A percentile compares a stretch with the other conserved stretches of the same genome.
These are phyloP conservation scores for Quercus berberidifolia DNA, from an alignment of 306 rosid species.

Conservation along the genomic window DNA sequence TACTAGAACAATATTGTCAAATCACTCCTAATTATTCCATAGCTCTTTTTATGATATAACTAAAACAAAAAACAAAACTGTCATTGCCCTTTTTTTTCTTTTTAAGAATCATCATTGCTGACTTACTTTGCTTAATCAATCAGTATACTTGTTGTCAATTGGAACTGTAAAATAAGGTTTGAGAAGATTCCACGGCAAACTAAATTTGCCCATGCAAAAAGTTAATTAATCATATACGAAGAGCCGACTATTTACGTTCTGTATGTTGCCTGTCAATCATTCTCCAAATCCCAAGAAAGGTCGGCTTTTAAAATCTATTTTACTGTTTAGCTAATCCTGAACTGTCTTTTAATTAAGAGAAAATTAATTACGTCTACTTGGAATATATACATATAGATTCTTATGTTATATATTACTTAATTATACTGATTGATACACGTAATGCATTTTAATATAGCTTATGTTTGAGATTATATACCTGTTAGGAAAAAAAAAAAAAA, in stretches of 20 bases:
- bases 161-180: background rate
- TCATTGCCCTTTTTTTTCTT: background rate
- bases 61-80: background rate
- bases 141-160: slow-evolving; percentile 4
- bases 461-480: slow-evolving; percentile 34
- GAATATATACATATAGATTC: slow-evolving; percentile 15
- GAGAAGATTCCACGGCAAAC: slow-evolving; percentile 13
- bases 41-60: background rate
- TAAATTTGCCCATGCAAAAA: background rate
- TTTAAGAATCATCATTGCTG: background rate
- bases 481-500: background rate
- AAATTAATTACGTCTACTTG: slow-evolving; percentile 15
- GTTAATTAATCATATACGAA: slow-evolving; percentile 8
- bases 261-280: slow-evolving; percentile 56
- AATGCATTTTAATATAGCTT: slow-evolving; percentile 17
- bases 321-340: slow-evolving; percentile 46
- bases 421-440: background rate
- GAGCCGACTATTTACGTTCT: slow-evolving; percentile 64
- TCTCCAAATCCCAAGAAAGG: slow-evolving; percentile 54
- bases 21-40: background rate
- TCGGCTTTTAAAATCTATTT: slow-evolving; percentile 49
- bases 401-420: background rate
- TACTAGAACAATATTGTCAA: too few relatives aligned
- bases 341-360: slow-evolving; percentile 35
- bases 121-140: background rate